Base-by-base conservation (phyloP, 768 basidiomycete species). In the Dendrothele bispora region DNA sequence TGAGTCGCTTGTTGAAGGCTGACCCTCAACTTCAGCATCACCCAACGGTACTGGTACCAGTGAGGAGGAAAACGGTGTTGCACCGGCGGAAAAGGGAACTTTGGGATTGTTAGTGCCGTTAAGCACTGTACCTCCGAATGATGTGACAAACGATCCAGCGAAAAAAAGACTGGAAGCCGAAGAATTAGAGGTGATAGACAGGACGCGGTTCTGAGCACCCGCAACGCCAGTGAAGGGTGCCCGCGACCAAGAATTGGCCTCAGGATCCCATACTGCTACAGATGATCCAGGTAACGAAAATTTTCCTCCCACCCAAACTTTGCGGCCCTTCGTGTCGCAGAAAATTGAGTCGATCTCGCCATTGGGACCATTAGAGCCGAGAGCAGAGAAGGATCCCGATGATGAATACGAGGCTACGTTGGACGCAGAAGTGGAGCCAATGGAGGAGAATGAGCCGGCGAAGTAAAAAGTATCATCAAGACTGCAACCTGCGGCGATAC, bases 1-100 rank as follows among this genome's bases (percentile, higher is more conserved):
- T 0, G 78, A 32, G 43, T 84, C 69, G 4, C 74, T 63, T 4
- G 90, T 78, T 1, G 85, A 83, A 15, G 88, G 85, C 2, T 79
- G 80, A 15, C 78, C 83, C 44, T 78, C 55, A 36, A 50, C 39
- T 55, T 81, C 66, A n/a, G 84, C 82, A 17, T 74, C 74, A 52
- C 74, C 64, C 15, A 93, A 67, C 26, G 88, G 82, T 27, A 93
- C 70, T 15, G 90, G 88, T 29, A 94, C 91, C 40, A 97, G 83
- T 8, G 92, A 95, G 2, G 90, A 89, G 4, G 94, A 88, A 62
- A 90, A 92, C 0, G 89, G 88, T 0, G 89, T 86, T 12, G 91
- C 89, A 22, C 88, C 84, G 2, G 81, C 62, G 18, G 92, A 93
- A 57, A 82, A 84, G 11, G 91, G 91, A 3, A 93, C 84, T 50